Evolutionary conservation across 768 basidiomycete species (phyloP).

Genomic region (Leucocoprinus leucothites): DNA sequence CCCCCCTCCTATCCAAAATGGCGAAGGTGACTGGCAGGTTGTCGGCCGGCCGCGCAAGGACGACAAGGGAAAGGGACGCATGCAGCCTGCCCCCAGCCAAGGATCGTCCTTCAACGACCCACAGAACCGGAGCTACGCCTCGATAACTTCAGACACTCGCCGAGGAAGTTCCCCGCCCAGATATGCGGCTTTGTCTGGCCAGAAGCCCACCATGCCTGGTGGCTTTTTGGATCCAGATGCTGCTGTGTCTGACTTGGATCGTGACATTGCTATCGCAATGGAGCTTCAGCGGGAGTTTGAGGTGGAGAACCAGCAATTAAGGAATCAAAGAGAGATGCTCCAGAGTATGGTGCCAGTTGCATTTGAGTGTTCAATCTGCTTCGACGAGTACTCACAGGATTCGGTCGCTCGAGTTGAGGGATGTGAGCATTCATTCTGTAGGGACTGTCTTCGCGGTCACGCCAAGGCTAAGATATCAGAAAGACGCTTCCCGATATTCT

Average conservation of each 20-base stretch:
- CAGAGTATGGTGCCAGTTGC: not conserved
- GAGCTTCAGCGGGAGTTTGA: slow-evolving; percentile 9
- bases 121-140: not conserved
- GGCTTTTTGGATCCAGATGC: not conserved
- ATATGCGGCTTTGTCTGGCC: not conserved
- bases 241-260: not conserved
- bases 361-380: slow-evolving; percentile 46
- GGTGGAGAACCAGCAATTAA: slow-evolving; percentile 2
- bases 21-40: slow-evolving; percentile 5
- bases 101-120: not conserved
- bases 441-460: slow-evolving; percentile 9
- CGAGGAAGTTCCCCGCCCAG: not conserved
- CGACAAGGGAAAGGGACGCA: slow-evolving; percentile 5
- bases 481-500: slow-evolving; percentile 8
- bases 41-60: too few species aligned
- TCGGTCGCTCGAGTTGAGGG: slow-evolving; percentile 32
- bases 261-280: slow-evolving; percentile 1
- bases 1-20: not conserved
- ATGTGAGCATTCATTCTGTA: slow-evolving; percentile 34
- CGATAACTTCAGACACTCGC: not conserved
- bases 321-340: not conserved
- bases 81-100: not conserved
- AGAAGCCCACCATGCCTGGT: not conserved
- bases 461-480: not conserved
- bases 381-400: slow-evolving; percentile 42